A percentile compares a stretch with the other conserved stretches of the same genome.
Evolutionary conservation across 495 filamentous ascomycete species (phyloP).

Genomic region (Umbilicaria muhlenbergii): DNA sequence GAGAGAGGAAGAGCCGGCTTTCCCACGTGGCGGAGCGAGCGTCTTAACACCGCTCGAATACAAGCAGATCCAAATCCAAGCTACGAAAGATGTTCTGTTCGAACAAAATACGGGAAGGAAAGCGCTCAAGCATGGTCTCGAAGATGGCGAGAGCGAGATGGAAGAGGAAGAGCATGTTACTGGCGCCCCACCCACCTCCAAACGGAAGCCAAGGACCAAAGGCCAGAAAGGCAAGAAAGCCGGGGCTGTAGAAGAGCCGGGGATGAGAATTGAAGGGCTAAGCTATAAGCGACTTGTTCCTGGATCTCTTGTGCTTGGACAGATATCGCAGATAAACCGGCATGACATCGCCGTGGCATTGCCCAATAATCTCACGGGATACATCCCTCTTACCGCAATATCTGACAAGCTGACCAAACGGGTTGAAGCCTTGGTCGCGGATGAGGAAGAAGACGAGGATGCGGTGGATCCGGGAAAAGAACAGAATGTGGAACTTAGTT

Average conservation of each 20-base stretch:
- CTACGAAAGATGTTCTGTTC: slow-evolving; percentile 82
- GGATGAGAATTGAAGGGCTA: slow-evolving; percentile 65
- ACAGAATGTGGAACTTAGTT: slow-evolving; percentile 50
- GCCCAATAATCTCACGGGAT: slow-evolving; percentile 84
- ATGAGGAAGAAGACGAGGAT: slow-evolving; percentile 40
- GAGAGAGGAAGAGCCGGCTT: slow-evolving; percentile 70
- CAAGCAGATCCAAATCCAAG: slow-evolving; percentile 91
- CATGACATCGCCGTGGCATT: slow-evolving; percentile 66
- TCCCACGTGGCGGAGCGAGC: slow-evolving; percentile 85
- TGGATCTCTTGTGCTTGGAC: slow-evolving; percentile 75
- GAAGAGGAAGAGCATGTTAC: slow-evolving; percentile 35
- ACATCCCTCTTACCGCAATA: slow-evolving; percentile 77
- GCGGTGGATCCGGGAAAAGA: slow-evolving; percentile 30
- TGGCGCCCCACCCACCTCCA: slow-evolving; percentile 22
- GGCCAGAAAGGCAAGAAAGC: slow-evolving; percentile 31
- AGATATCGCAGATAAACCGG: slow-evolving; percentile 64
- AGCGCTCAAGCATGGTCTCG: slow-evolving; percentile 21
- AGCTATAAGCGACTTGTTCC: slow-evolving; percentile 80
- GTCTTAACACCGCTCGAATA: slow-evolving; percentile 85
- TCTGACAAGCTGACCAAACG: slow-evolving; percentile 56
- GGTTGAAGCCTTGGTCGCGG: slow-evolving; percentile 46
- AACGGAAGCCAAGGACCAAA: slow-evolving; percentile 36
- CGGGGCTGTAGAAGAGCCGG: slow-evolving; percentile 29
- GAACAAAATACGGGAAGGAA: slow-evolving; percentile 54
- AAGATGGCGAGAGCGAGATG: slow-evolving; percentile 27